A percentile compares a stretch with the other conserved stretches of the same genome.
Evolutionary conservation across 2,329 filamentous ascomycete species (phyloP).

Genomic region (Ophiostoma sp.): DNA sequence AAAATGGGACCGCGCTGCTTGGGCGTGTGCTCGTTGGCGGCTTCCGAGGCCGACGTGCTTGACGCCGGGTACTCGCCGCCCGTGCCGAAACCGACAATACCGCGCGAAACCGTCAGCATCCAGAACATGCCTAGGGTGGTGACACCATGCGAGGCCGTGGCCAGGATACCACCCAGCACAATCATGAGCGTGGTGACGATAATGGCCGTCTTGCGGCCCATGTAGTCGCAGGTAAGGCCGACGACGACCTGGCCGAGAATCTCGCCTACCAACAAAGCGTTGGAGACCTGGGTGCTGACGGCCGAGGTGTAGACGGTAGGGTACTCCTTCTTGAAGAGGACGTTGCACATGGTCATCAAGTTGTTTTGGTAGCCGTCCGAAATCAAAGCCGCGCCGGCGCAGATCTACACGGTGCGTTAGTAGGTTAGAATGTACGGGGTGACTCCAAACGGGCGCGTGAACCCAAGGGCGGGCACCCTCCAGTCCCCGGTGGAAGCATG

Average conservation of each 20-base stretch:
- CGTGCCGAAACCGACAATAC: constrained; percentile 46
- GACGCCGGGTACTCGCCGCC: constrained; percentile 57
- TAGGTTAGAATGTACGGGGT: too few species aligned
- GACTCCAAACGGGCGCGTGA: too few species aligned
- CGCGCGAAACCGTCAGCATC: constrained; percentile 49
- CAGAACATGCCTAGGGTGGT: constrained; percentile 46
- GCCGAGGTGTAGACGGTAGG: constrained; percentile 37
- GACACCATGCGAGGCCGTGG: constrained; percentile 47
- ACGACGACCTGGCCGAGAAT: constrained; percentile 58
- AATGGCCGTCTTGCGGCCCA: constrained; percentile 51
- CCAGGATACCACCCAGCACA: constrained; percentile 46
- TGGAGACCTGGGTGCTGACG: constrained; percentile 48
- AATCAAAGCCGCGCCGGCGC: constrained; percentile 34
- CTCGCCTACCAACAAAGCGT: constrained; percentile 56
- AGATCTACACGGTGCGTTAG: constrained; percentile 18
- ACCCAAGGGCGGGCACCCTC: too few species aligned
- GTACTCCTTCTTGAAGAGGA: constrained; percentile 37
- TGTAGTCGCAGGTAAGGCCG: constrained; percentile 50
- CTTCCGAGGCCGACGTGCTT: constrained; percentile 51
- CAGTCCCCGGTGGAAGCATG: too few species aligned
- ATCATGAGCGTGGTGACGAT: constrained; percentile 49
- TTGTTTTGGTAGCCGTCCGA: constrained; percentile 40
- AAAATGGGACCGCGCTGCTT: constrained; percentile 51
- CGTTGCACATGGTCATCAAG: constrained; percentile 39
- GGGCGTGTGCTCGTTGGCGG: constrained; percentile 50